Conservation (phyloP, 2,329 filamentous ascomycete species). For the Ophiocordyceps sinensis region DNA sequence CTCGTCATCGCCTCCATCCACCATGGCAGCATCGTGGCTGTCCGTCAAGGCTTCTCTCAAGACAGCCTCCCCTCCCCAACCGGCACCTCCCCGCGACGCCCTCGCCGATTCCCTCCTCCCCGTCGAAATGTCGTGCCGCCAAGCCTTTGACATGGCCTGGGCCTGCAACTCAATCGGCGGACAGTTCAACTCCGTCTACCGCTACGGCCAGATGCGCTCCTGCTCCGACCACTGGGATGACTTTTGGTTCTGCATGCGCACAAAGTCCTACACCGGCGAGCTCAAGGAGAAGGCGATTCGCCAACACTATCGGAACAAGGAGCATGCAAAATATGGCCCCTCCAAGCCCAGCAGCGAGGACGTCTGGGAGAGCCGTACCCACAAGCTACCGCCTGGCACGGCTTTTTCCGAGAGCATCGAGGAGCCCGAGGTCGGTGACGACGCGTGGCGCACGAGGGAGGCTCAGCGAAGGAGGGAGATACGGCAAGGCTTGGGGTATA, state of each 20-base stretch:
- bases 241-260: conserved; percentile 97
- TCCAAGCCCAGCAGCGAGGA: conserved; percentile 67
- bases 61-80: conserved; percentile 6
- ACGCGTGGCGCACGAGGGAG: conserved; percentile 25
- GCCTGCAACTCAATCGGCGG: conserved; percentile 86
- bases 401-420: conserved; percentile 29
- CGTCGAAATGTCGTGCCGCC: conserved; percentile 72
- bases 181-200: conserved; percentile 85
- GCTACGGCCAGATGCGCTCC: conserved; percentile 59
- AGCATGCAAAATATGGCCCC: conserved; percentile 46
- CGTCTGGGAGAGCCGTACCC: conserved; percentile 65
- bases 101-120: conserved; percentile 61
- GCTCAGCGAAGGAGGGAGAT: conserved; percentile 19
- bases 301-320: conserved; percentile 54
- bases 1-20: conserved; percentile 16
- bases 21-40: conserved; percentile 16
- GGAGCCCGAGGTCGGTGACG: conserved; percentile 22
- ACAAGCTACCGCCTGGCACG: conserved; percentile 36
- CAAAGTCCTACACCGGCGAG: conserved; percentile 45
- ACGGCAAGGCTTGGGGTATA: conserved; percentile 16
- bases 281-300: conserved; percentile 47
- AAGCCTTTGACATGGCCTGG: conserved; percentile 85
- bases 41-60: conserved; percentile 16
- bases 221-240: conserved; percentile 83
- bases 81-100: conserved; percentile 20